Evolutionary conservation across 1,139 yeast species (phyloP), one percentile per base, ranked within the genome.

Genomic region (Tardiomyces depauwii): DNA sequence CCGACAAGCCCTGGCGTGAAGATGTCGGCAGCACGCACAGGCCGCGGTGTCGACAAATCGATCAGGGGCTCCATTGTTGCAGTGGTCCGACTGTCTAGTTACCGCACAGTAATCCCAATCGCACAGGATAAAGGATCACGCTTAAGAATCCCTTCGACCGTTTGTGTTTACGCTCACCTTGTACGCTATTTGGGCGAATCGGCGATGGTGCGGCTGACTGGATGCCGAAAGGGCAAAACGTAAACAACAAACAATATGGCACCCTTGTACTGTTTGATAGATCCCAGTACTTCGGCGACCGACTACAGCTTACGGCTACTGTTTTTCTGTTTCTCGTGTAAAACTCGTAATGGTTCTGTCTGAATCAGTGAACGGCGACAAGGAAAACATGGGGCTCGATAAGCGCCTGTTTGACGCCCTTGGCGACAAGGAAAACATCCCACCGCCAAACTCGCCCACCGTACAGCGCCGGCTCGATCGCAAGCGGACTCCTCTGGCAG

Each of bases 1-100:
- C 47, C 32, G 52, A 47, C 39, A 48, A 55, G 54, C 30, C 54
- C 57, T 7, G 51, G 43, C n/a, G 45, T 36, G 30, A 44, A 44
- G 9, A 43, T 40, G 18, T 18, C 25, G 18, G 47, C 36, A 5
- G 36, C 10, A 4, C 36, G 45, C 14, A 39, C 33, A 5, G 46
- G 48, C 11, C 48, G 51, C 4, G 59, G 59, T 3, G 58, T 55
- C 39, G 52, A 49, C 42, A 55, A 45, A 42, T 55, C 59, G 42
- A 55, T 54, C 42, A 55, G 50, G 9, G 53, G 46, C 16, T 49
- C 47, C 53, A 51, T 52, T 40, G 14, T 33, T 27, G 28, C 40
- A 42, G 14, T n/a, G n/a, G n/a, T n/a, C n/a, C n/a, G n/a, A n/a
- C n/a, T n/a, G n/a, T n/a, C n/a, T n/a, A n/a, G n/a, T n/a, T n/a